A percentile compares a stretch with the other conserved stretches of the same genome.
Evolutionary conservation across 768 basidiomycete species (phyloP).

Genomic region (Pisolithus albus): DNA sequence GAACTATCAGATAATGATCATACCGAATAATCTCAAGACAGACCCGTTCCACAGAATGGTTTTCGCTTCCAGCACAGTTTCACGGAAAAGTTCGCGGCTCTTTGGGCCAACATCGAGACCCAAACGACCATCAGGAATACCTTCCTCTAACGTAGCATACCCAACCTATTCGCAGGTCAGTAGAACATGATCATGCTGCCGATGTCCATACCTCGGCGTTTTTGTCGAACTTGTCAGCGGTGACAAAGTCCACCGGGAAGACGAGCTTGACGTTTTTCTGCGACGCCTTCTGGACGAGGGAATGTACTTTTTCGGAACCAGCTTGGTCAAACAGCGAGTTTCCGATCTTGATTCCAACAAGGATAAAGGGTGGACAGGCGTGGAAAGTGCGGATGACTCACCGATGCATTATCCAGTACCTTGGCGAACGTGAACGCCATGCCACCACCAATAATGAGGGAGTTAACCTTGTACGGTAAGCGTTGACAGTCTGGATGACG

Average conservation of each 20-base stretch:
- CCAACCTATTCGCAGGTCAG: slow-evolving; percentile 43
- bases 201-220: slow-evolving; percentile 60
- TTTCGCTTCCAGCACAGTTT: slow-evolving; percentile 80
- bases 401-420: slow-evolving; percentile 71
- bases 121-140: slow-evolving; percentile 92
- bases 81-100: slow-evolving; percentile 70
- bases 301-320: slow-evolving; percentile 79
- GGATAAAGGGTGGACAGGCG: slow-evolving; percentile 1
- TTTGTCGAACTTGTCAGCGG: slow-evolving; percentile 92
- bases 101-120: slow-evolving; percentile 90
- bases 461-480: slow-evolving; percentile 61
- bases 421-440: slow-evolving; percentile 99
- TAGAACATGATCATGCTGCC: background rate
- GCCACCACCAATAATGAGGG: slow-evolving; percentile 92
- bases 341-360: slow-evolving; percentile 59
- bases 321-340: slow-evolving; percentile 88
- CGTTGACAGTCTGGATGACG: background rate
- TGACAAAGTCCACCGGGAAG: slow-evolving; percentile 93
- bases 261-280: slow-evolving; percentile 88
- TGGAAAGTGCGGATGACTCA: slow-evolving; percentile 26
- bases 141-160: slow-evolving; percentile 69
- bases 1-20: slow-evolving; percentile 1
- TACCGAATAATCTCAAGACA: slow-evolving; percentile 14
- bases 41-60: slow-evolving; percentile 97
- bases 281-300: slow-evolving; percentile 87